These are phyloP conservation scores for Dryas octopetala DNA, from an alignment of 306 rosid genomes.

Conservation along the genomic window DNA sequence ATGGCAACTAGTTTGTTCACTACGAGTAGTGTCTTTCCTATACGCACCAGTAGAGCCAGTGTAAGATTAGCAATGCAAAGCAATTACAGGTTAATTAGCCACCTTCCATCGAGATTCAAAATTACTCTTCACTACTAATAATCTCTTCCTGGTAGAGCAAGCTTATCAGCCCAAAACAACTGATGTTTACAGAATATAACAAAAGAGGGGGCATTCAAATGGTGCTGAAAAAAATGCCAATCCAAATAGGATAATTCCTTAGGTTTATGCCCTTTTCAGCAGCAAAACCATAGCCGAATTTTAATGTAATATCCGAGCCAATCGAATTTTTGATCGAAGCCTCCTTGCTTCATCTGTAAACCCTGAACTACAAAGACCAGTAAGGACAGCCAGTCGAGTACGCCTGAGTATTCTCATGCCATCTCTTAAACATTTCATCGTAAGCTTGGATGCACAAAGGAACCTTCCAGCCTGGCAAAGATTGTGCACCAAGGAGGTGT, in stretches of 20 bases:
- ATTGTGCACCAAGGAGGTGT: constrained; percentile 64
- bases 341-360: constrained; percentile 58
- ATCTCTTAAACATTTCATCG: constrained; percentile 49
- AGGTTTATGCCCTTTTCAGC: not conserved
- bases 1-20: not conserved
- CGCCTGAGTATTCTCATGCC: constrained; percentile 52
- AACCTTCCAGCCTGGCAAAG: constrained; percentile 72
- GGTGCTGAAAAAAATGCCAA: constrained; percentile 1
- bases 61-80: constrained; percentile 10
- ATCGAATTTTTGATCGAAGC: constrained; percentile 41
- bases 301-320: constrained; percentile 40
- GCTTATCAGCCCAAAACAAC: constrained; percentile 10
- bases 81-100: constrained; percentile 7
- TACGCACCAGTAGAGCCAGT: not conserved
- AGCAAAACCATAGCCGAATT: constrained; percentile 9
- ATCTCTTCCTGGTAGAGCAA: constrained; percentile 2
- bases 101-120: constrained; percentile 8
- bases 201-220: not conserved
- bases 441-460: constrained; percentile 58
- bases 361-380: constrained; percentile 57
- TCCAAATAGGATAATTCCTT: not conserved
- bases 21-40: constrained; percentile 4
- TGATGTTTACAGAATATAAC: not conserved
- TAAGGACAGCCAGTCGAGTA: constrained; percentile 61
- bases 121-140: constrained; percentile 4